Evolutionary conservation across 192 early-diverging fungal species (phyloP).

Genomic region (Chytriomyces sp.): DNA sequence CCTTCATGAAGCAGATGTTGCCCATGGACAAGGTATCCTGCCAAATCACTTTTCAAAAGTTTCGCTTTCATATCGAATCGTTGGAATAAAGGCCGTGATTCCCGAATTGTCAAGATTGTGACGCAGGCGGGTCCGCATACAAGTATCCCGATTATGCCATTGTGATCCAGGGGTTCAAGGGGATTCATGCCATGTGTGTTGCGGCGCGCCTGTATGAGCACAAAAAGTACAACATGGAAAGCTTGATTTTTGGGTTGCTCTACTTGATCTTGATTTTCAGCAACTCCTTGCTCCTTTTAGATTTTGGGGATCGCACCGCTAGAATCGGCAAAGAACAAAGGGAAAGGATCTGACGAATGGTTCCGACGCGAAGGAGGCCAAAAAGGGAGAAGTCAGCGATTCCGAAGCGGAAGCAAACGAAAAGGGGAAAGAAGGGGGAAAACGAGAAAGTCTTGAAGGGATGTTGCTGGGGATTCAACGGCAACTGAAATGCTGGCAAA

Average conservation of each 20-base stretch:
- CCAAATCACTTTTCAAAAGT: conserved; percentile 4
- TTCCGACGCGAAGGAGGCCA: no score
- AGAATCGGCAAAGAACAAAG: no score
- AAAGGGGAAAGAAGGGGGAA: no score
- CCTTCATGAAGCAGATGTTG: neutral
- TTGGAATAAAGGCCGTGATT: conserved; percentile 36
- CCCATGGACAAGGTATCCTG: conserved; percentile 10
- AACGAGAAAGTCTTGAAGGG: no score
- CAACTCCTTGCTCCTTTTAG: no score
- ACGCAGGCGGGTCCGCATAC: conserved; percentile 24
- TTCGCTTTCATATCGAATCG: conserved; percentile 41
- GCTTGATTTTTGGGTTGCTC: neutral
- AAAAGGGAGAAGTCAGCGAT: no score
- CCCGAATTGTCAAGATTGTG: conserved; percentile 40
- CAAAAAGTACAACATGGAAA: conserved; percentile 50
- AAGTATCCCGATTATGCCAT: conserved; percentile 40
- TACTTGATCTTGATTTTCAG: neutral
- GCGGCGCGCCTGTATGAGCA: conserved; percentile 38
- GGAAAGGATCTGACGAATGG: no score
- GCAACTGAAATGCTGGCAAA: no score
- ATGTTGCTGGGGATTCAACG: no score
- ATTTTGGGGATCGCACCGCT: no score
- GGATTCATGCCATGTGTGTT: conserved; percentile 47
- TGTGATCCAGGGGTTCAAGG: conserved; percentile 50
- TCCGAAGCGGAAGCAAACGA: no score